Evolutionary conservation across 2,329 filamentous ascomycete genomes (phyloP), one percentile per base, ranked within the genome.

Genomic region (Ophiostoma ulmi): DNA sequence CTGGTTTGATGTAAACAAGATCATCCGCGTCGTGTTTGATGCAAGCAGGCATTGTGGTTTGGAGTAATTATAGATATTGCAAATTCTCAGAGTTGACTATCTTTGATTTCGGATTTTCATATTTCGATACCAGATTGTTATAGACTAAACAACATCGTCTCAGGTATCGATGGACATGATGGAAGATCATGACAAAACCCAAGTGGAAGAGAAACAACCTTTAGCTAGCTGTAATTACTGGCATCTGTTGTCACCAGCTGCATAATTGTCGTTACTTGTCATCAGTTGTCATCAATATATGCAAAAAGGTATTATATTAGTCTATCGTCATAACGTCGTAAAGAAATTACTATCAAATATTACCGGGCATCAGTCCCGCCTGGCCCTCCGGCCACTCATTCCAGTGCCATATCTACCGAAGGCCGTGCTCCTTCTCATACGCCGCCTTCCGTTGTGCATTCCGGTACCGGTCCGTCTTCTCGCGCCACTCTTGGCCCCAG

Each of bases 401-500:
- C 44, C 44, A 3, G 1, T 48, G 14, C 20, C 44, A 13, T 48
- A 48, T 5, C 31, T 7, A 61, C 36, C 13, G 17, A 3, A 2
- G 11, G 4, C 72, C 74, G 61, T 69, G 71, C 39, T 67, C 67
- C 58, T 58, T 66, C 22, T 72, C 68, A 3, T 44, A 68, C 69
- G 38, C 52, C 22, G 13, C 72, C 73, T 70, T 72, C 66, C 76
- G 80, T 74, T 78, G 81, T 61, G 75, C 76, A 74, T 80, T 78
- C 75, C 80, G 82, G 77, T 80, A 82, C 70, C 76, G 78, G 75
- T 88, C 86, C n/a, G 88, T 79, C n/a, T 74, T 75, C 11, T 86
- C 82, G 13, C 87, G 79, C 86, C 86, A 87, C 13, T 75, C 72
- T 71, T 80, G 79, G 0, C 86, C 86, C 75, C 82, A 86, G 11